These are phyloP conservation scores for Neonectria hederae DNA, from an alignment of 2,329 filamentous ascomycete species.

Conservation along the genomic window DNA sequence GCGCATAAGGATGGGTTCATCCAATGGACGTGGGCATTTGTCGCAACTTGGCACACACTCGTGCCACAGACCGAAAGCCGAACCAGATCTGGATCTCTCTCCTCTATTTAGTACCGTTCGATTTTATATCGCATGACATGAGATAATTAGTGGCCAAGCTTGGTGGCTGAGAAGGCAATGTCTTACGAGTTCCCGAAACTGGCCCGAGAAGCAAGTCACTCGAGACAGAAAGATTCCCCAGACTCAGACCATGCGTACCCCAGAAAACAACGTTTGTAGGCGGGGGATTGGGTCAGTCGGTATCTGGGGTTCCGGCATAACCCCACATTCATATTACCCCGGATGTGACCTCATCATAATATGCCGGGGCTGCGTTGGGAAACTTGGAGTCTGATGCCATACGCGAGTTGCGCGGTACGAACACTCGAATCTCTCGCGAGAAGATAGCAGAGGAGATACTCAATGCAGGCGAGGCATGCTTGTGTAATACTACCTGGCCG, in stretches of 20 bases:
- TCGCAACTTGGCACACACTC: neutral
- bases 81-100: constrained; percentile 13
- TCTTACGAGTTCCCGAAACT: neutral
- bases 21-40: neutral
- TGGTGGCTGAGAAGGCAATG: neutral
- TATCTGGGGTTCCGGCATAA: constrained; percentile 22
- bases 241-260: constrained; percentile 6
- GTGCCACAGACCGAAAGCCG: constrained; percentile 18
- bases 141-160: constrained; percentile 24
- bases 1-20: neutral
- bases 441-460: neutral
- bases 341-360: constrained; percentile 28
- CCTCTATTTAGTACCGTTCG: neutral
- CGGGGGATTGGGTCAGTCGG: constrained; percentile 5
- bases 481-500: neutral
- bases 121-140: neutral
- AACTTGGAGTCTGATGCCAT: neutral
- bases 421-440: neutral
- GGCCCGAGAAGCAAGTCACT: neutral
- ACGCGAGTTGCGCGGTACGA: neutral
- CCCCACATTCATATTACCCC: constrained; percentile 38
- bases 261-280: constrained; percentile 10
- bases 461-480: neutral
- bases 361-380: constrained; percentile 15
- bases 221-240: constrained; percentile 1